Conservation (phyloP, 2,329 filamentous ascomycete species). For the Claviceps monticola region DNA sequence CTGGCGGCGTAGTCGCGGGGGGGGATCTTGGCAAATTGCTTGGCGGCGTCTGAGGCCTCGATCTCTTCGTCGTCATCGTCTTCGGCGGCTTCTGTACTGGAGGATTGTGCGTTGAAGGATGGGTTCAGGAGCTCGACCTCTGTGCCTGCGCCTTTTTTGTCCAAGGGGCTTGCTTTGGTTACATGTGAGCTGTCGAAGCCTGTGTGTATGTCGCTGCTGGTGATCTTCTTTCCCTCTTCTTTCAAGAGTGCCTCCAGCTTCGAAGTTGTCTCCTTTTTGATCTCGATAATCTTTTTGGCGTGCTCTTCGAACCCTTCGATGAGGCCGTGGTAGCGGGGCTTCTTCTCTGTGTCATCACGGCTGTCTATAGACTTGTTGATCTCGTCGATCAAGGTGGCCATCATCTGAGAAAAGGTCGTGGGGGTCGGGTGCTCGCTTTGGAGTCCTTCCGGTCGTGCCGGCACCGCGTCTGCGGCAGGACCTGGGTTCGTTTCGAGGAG, state of each 20-base stretch:
- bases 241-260: constrained; percentile 74
- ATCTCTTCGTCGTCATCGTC: constrained; percentile 62
- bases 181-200: constrained; percentile 85
- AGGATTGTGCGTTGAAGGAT: constrained; percentile 18
- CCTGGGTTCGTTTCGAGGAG: constrained; percentile 71
- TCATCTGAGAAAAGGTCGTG: constrained; percentile 90
- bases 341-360: constrained; percentile 50
- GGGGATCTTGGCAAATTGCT: constrained; percentile 68
- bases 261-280: constrained; percentile 60
- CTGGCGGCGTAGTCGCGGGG: constrained; percentile 59
- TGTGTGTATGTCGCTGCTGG: constrained; percentile 75
- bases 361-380: constrained; percentile 77
- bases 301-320: constrained; percentile 66
- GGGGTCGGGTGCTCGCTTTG: constrained; percentile 59
- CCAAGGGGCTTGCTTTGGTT: constrained; percentile 39
- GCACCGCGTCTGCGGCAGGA: constrained; percentile 60
- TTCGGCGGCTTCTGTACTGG: constrained; percentile 19
- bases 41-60: constrained; percentile 64
- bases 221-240: constrained; percentile 81
- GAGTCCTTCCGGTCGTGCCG: constrained; percentile 63
- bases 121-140: constrained; percentile 69
- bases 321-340: constrained; percentile 56
- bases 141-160: constrained; percentile 33
- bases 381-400: constrained; percentile 88
- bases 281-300: constrained; percentile 57